Evolutionary conservation across 2,329 filamentous ascomycete species (phyloP).

Genomic region (Alternaria brassicae): DNA sequence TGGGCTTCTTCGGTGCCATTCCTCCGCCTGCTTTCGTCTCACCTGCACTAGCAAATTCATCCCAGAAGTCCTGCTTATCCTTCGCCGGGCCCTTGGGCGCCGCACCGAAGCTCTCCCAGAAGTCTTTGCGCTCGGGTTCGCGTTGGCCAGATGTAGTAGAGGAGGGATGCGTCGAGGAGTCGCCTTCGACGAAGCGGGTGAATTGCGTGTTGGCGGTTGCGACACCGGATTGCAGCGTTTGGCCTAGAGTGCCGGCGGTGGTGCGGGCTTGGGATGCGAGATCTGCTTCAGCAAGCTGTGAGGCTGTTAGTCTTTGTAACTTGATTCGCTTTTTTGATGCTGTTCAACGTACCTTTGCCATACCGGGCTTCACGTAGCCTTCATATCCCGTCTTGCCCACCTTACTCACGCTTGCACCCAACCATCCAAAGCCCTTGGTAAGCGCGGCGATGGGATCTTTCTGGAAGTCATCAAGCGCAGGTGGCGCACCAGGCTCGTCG

Average conservation of each 20-base stretch:
- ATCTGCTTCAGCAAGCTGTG: conserved; percentile 74
- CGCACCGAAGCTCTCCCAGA: conserved; percentile 71
- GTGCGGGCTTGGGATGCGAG: conserved; percentile 65
- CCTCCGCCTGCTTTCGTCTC: conserved; percentile 32
- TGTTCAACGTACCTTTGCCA: conserved; percentile 72
- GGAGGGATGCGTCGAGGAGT: conserved; percentile 31
- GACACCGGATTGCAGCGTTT: conserved; percentile 70
- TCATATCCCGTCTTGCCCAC: conserved; percentile 91
- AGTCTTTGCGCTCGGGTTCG: conserved; percentile 68
- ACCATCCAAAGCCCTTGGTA: conserved; percentile 94
- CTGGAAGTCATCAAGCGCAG: conserved; percentile 85
- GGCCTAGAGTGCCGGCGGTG: conserved; percentile 62
- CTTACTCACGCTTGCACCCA: conserved; percentile 85
- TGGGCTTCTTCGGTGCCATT: conserved; percentile 48
- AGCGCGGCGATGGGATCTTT: conserved; percentile 88
- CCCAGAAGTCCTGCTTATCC: conserved; percentile 63
- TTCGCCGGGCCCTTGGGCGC: conserved; percentile 59
- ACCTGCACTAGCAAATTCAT: conserved; percentile 53
- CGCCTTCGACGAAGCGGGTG: conserved; percentile 86
- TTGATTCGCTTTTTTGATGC: not conserved
- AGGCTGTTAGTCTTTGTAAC: conserved; percentile 19
- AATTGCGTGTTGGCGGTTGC: conserved; percentile 80
- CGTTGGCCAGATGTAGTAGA: conserved; percentile 29
- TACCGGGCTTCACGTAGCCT: conserved; percentile 89
- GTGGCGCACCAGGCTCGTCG: conserved; percentile 58